These are phyloP conservation scores for Phoma sp. DNA, from an alignment of 2,329 filamentous ascomycete genomes.

Conservation along the genomic window DNA sequence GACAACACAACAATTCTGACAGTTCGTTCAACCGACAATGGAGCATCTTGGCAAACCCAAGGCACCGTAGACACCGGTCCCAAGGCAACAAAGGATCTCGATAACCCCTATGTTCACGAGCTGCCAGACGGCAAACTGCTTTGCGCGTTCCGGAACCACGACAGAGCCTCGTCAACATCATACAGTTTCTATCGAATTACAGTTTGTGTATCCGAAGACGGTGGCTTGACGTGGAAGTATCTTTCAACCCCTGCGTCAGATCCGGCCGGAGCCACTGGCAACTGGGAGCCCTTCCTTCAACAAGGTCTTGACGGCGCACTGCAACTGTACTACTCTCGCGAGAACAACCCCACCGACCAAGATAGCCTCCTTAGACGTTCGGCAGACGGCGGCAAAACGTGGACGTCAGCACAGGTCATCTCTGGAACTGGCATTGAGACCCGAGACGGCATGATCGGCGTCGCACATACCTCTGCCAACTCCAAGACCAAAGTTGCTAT, in stretches of 20 bases:
- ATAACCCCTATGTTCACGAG: conserved; percentile 47
- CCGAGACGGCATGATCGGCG: conserved; percentile 57
- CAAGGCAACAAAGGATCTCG: conserved; percentile 16
- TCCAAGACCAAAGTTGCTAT: conserved; percentile 49
- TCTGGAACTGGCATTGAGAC: conserved; percentile 46
- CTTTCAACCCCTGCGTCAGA: conserved; percentile 35
- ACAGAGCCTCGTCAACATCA: conserved; percentile 11
- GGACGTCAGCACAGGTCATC: conserved; percentile 44
- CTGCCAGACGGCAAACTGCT: conserved; percentile 44
- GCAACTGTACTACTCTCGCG: conserved; percentile 56
- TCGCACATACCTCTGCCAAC: conserved; percentile 39
- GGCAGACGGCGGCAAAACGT: conserved; percentile 51
- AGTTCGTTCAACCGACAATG: conserved; percentile 39
- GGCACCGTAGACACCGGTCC: conserved; percentile 13
- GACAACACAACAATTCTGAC: conserved; percentile 32
- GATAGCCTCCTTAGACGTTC: conserved; percentile 54
- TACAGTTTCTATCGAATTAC: conserved; percentile 53
- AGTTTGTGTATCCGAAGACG: conserved; percentile 53
- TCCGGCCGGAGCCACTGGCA: conserved; percentile 42
- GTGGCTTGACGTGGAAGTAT: conserved; percentile 50
- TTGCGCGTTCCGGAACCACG: conserved; percentile 46
- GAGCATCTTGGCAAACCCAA: conserved; percentile 30
- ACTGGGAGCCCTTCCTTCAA: conserved; percentile 58
- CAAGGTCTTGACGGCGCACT: conserved; percentile 49
- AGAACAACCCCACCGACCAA: conserved; percentile 52